Evolutionary conservation across 1,139 yeast genomes (phyloP).

Genomic region (Taphrina communis): DNA sequence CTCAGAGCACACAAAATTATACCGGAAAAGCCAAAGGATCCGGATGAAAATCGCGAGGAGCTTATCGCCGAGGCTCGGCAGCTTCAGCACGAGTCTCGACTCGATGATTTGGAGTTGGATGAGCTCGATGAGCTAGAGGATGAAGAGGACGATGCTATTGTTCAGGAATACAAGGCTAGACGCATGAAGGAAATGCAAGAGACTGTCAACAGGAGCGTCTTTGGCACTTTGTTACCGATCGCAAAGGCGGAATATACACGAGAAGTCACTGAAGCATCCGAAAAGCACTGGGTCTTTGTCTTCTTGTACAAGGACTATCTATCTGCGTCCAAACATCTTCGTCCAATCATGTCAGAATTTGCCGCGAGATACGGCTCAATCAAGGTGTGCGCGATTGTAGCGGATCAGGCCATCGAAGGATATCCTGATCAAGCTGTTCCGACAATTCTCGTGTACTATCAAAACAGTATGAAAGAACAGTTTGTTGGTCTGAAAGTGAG

Average conservation of each 20-base stretch:
- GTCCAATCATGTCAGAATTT: slow-evolving; percentile 49
- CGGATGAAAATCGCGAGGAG: slow-evolving; percentile 82
- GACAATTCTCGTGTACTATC: slow-evolving; percentile 78
- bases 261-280: slow-evolving; percentile 83
- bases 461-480: slow-evolving; percentile 49
- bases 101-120: slow-evolving; percentile 77
- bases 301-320: slow-evolving; percentile 59
- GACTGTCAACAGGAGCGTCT: slow-evolving; percentile 66
- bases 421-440: slow-evolving; percentile 92
- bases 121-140: slow-evolving; percentile 55
- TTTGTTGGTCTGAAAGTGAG: slow-evolving; percentile 35
- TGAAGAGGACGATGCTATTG: slow-evolving; percentile 75
- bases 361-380: slow-evolving; percentile 74
- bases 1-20: slow-evolving; percentile 86
- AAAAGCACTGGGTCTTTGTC: slow-evolving; percentile 65
- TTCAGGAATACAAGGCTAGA: slow-evolving; percentile 73
- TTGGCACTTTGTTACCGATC: slow-evolving; percentile 76
- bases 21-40: slow-evolving; percentile 90
- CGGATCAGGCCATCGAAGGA: slow-evolving; percentile 84
- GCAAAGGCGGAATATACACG: slow-evolving; percentile 84
- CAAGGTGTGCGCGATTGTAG: slow-evolving; percentile 89
- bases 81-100: slow-evolving; percentile 72
- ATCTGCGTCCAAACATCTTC: slow-evolving; percentile 43
- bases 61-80: slow-evolving; percentile 82
- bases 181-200: slow-evolving; percentile 74